Evolutionary conservation across 169 alveolate species (phyloP).

Genomic region (Cryptosporidium muris): DNA sequence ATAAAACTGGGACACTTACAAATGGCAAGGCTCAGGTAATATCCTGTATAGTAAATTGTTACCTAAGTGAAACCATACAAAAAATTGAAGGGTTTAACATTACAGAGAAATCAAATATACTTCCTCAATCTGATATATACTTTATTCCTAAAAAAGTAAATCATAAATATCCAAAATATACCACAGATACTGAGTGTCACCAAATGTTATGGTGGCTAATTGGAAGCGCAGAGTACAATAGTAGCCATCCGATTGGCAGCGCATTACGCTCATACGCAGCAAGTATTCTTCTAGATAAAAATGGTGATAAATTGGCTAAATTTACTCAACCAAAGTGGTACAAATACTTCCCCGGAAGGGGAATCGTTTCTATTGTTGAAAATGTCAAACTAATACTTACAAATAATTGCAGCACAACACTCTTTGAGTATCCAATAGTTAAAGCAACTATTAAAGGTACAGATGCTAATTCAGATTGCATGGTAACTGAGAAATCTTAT

Average conservation of each 20-base stretch:
- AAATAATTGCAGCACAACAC: background rate
- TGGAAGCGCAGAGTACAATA: slow-evolving; percentile 45
- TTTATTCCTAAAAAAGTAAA: slow-evolving; percentile 10
- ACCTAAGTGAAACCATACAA: background rate
- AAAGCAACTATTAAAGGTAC: no score
- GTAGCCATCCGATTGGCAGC: slow-evolving; percentile 62
- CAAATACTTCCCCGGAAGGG: slow-evolving; percentile 43
- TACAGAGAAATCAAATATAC: background rate
- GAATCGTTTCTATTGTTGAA: slow-evolving; percentile 31
- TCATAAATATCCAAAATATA: background rate
- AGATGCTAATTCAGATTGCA: background rate
- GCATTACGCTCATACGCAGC: slow-evolving; percentile 23
- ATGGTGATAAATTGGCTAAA: background rate
- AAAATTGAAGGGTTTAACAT: background rate
- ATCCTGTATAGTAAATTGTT: slow-evolving; percentile 12
- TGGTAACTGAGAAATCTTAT: background rate
- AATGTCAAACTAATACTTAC: slow-evolving; percentile 24
- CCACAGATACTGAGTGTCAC: slow-evolving; percentile 12
- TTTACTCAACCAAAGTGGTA: slow-evolving; percentile 39
- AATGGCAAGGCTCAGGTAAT: slow-evolving; percentile 56
- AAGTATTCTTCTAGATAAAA: background rate
- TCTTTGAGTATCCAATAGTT: no score
- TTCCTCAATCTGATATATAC: slow-evolving; percentile 6
- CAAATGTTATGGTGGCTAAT: slow-evolving; percentile 68
- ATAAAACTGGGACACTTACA: slow-evolving; percentile 61